These are phyloP conservation scores for Ophiostoma quercus DNA, from an alignment of 2,329 filamentous ascomycete species.

Conservation along the genomic window DNA sequence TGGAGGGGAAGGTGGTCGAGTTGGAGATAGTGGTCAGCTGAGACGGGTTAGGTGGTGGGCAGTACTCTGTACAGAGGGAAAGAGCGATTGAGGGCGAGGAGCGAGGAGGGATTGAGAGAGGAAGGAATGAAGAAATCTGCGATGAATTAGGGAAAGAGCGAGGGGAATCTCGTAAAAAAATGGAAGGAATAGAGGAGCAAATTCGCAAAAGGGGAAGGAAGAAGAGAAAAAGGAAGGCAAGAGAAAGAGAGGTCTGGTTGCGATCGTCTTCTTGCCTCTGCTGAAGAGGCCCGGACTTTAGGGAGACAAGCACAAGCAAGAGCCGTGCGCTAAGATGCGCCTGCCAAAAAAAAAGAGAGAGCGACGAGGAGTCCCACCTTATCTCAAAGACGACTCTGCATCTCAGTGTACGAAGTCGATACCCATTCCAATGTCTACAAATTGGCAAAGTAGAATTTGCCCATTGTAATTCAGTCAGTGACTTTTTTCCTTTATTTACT, in stretches of 20 bases:
- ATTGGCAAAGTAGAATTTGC: background rate
- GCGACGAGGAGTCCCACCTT: background rate
- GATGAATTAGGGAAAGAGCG: background rate
- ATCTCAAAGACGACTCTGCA: background rate
- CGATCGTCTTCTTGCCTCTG: background rate
- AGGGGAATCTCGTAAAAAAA: background rate
- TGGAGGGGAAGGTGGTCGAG: background rate
- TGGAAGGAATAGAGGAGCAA: background rate
- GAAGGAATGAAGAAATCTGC: background rate
- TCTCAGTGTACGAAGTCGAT: background rate
- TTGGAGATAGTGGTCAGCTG: slow-evolving; percentile 15
- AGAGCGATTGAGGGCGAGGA: background rate
- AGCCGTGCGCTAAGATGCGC: slow-evolving; percentile 11
- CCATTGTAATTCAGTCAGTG: background rate
- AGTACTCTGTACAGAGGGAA: background rate
- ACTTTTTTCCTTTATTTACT: background rate
- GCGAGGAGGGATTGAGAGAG: background rate
- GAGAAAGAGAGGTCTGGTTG: background rate
- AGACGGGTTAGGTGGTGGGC: slow-evolving; percentile 11
- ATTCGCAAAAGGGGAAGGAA: background rate
- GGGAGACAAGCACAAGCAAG: slow-evolving; percentile 13
- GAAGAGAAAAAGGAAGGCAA: background rate
- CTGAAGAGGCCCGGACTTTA: slow-evolving; percentile 12
- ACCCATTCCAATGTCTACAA: background rate
- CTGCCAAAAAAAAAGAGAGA: background rate